Conservation (phyloP, 805 yeast species). For the Limtongia smithiae region DNA sequence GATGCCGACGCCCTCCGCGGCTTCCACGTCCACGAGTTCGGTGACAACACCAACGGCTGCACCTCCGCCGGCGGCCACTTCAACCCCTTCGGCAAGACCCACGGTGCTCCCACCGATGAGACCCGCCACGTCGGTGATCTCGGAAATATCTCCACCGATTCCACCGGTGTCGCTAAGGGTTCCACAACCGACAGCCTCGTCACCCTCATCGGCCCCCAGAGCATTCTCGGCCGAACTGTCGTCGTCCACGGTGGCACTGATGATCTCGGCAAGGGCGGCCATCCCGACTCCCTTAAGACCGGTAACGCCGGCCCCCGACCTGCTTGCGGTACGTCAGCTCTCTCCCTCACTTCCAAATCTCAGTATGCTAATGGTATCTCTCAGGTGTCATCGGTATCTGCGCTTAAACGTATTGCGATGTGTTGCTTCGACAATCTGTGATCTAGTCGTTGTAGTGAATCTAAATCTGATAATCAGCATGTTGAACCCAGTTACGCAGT, state of each 20-base stretch:
- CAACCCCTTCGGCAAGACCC: conserved; percentile 84
- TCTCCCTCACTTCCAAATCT: not conserved
- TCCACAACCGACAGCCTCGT: conserved; percentile 70
- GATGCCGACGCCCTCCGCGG: conserved; percentile 86
- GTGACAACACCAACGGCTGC: conserved; percentile 99
- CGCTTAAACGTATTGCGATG: conserved; percentile 15
- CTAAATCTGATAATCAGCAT: not conserved
- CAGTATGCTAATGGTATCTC: not conserved
- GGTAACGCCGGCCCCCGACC: conserved; percentile 96
- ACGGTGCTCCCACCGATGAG: conserved; percentile 85
- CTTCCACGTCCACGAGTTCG: conserved; percentile 97
- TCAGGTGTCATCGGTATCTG: conserved; percentile 32
- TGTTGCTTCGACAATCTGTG: not conserved
- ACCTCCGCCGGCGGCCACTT: conserved; percentile 98
- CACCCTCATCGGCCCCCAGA: conserved; percentile 80
- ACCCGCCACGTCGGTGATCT: conserved; percentile 89
- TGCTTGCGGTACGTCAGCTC: conserved; percentile 72
- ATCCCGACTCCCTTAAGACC: conserved; percentile 80
- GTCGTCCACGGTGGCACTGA: conserved; percentile 85
- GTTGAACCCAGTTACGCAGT: not conserved
- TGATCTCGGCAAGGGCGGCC: conserved; percentile 88
- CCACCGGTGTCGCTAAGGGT: conserved; percentile 88
- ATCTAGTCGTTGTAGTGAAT: not conserved
- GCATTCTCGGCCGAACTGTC: conserved; percentile 84
- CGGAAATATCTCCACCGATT: conserved; percentile 90